Evolutionary conservation across 192 early-diverging fungal species (phyloP).

Genomic region (Nowakowskiella sp.): DNA sequence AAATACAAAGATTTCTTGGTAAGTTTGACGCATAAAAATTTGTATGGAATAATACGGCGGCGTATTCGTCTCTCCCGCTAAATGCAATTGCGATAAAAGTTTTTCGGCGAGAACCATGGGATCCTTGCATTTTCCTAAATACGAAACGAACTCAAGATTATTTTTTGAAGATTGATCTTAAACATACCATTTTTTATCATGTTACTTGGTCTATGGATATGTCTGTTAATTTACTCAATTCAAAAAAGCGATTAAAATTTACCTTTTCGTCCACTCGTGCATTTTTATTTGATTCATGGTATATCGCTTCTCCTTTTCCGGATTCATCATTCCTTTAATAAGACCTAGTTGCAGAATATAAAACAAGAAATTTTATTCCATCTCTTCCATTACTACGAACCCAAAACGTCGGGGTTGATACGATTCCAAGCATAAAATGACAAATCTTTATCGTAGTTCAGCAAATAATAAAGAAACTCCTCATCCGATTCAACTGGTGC

Average conservation of each 20-base stretch:
- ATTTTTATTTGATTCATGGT: too few relatives aligned
- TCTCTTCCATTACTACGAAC: too few relatives aligned
- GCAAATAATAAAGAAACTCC: conserved; percentile 45
- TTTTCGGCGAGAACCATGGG: conserved; percentile 43
- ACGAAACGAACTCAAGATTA: neutral
- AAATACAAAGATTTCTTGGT: neutral
- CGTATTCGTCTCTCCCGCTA: conserved; percentile 12
- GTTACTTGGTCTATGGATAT: conserved; percentile 35
- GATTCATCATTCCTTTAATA: too few relatives aligned
- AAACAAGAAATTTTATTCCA: too few relatives aligned
- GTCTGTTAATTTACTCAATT: too few relatives aligned
- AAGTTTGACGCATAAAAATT: neutral
- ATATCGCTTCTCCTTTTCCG: too few relatives aligned
- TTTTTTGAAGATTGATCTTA: neutral
- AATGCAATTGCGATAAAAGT: conserved; percentile 40
- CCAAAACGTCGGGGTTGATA: too few relatives aligned
- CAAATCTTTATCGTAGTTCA: conserved; percentile 20
- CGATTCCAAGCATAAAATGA: too few relatives aligned
- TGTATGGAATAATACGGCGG: conserved; percentile 14
- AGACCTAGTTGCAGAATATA: too few relatives aligned
- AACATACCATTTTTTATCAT: conserved; percentile 38
- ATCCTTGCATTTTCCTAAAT: conserved; percentile 41
- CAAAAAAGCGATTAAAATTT: neutral
- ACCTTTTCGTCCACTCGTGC: too few relatives aligned
- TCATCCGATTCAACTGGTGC: conserved; percentile 50